Percentiles rank a stretch among this genome's conserved stretches.
Evolutionary conservation across 257 asterid genomes (phyloP).

Genomic region (Agastache rugosa): DNA sequence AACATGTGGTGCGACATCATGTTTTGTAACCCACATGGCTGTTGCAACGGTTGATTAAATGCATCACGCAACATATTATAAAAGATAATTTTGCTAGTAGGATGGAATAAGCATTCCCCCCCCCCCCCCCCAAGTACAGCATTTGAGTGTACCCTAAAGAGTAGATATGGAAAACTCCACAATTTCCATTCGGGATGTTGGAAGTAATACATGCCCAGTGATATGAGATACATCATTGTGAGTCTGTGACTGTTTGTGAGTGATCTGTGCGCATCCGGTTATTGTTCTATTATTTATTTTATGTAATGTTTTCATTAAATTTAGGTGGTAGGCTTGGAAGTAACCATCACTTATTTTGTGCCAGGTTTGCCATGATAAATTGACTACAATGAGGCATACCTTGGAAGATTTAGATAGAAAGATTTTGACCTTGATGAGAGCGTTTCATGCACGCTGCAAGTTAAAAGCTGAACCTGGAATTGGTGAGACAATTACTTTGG

Average conservation of each 20-base stretch:
- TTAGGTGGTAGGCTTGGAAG: slow-evolving; percentile 28
- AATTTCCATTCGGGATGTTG: slow-evolving; percentile 11
- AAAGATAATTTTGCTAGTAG: neutral
- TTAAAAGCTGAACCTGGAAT: slow-evolving; percentile 57
- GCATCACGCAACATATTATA: neutral
- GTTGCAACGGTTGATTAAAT: slow-evolving; percentile 21
- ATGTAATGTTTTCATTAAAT: slow-evolving; percentile 17
- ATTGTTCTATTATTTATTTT: slow-evolving; percentile 3
- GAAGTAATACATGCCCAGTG: slow-evolving; percentile 14
- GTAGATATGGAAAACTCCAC: slow-evolving; percentile 14
- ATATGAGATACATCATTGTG: slow-evolving; percentile 16
- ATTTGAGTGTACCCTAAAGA: neutral
- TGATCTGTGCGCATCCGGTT: neutral
- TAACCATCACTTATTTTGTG: slow-evolving; percentile 33
- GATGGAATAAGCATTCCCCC: neutral
- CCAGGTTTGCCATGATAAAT: slow-evolving; percentile 57
- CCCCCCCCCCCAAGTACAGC: too few relatives aligned
- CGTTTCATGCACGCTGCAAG: slow-evolving; percentile 61
- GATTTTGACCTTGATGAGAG: slow-evolving; percentile 50
- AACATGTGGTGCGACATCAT: neutral
- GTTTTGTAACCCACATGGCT: slow-evolving; percentile 14
- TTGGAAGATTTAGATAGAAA: slow-evolving; percentile 58
- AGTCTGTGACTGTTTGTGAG: neutral
- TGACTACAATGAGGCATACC: slow-evolving; percentile 60
- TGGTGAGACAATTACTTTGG: slow-evolving; percentile 53